A percentile compares a stretch with the other conserved stretches of the same genome.
These are phyloP conservation scores for Suhomyces bolitotheri DNA, from an alignment of 1,139 yeast genomes.

Conservation along the genomic window DNA sequence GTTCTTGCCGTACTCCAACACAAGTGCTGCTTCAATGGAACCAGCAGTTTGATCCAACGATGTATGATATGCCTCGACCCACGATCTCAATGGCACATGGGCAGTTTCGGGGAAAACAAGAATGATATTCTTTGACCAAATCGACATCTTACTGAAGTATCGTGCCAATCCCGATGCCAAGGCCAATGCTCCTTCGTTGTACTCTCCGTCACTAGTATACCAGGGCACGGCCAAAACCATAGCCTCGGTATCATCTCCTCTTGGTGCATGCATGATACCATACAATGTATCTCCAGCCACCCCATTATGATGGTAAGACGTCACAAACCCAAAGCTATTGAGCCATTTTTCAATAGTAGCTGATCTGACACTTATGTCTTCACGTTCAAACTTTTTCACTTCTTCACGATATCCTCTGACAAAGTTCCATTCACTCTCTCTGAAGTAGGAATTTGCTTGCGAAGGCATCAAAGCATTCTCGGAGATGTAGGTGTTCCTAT, in stretches of 20 bases:
- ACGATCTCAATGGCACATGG: constrained; percentile 66
- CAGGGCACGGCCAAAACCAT: constrained; percentile 92
- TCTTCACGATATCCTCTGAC: constrained; percentile 82
- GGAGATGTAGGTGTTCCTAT: constrained; percentile 78
- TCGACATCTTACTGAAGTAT: constrained; percentile 79
- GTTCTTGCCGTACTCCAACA: constrained; percentile 73
- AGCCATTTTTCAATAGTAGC: constrained; percentile 59
- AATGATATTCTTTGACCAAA: constrained; percentile 94
- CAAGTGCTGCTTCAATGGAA: constrained; percentile 86
- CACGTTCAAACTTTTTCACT: constrained; percentile 40
- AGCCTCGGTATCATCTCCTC: constrained; percentile 96
- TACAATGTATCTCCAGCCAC: constrained; percentile 55
- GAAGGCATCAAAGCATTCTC: constrained; percentile 98
- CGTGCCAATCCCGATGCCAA: constrained; percentile 71
- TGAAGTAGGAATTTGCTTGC: constrained; percentile 86
- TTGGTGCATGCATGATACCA: constrained; percentile 85
- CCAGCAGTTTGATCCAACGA: constrained; percentile 91
- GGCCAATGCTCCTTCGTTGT: constrained; percentile 80
- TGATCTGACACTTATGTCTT: constrained; percentile 40
- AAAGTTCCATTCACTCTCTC: constrained; percentile 94
- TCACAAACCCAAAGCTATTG: constrained; percentile 68
- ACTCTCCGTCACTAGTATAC: constrained; percentile 57
- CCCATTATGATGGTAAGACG: constrained; percentile 47
- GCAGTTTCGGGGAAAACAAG: constrained; percentile 80
- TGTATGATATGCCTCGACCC: constrained; percentile 96